Base-by-base conservation (phyloP, 2,329 filamentous ascomycete species). In the Exophiala sp. region DNA sequence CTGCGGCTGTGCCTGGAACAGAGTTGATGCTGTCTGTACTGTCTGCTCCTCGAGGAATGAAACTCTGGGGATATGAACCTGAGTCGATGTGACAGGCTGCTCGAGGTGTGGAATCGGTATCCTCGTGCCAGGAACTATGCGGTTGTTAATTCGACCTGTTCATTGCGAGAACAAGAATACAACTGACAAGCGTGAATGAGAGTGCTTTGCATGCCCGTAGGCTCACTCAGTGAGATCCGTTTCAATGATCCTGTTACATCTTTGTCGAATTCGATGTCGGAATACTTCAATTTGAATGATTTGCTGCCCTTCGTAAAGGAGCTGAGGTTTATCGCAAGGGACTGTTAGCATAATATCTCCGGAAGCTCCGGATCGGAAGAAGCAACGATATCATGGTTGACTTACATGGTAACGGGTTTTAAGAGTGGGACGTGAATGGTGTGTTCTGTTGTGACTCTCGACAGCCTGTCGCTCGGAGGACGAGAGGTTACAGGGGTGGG, bases 21-120 rank as follows among this genome's bases (percentile, higher is more conserved):
- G 61, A 1, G 68, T 69, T 16, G 67, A 60, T 2, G 63, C 68
- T 3, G 68, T 68, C 38, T 73, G 72, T 0, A 74, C 65, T n/a
- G 70, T 73, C 55, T 74, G 72, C 24, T 73, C 69, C 18, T 74
- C 72, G 14, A 74, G 64, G 47, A 74, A 74, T 2, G 71, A 72
- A 7, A 74, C 64, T 21, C 71, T 67, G 4, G 71, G 66, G 18
- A 60, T 47, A 3, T 71, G 68, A 14, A 61, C 64, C 29, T 70
- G 66, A 12, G 63, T 60, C 9, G 63, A 63, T 11, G 68, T 63
- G 55, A 70, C 71, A 1, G 72, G 72, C 50, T 73, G 70, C 55
- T 74, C 72, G 39, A 74, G 62, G 51, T 74, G 72, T 11, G 72
- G 72, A 20, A 74, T 68, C 5, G 72, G 72, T 6, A 70, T 57